Conservation (phyloP, 2,329 filamentous ascomycete genomes). For the Talaromyces sp. region DNA sequence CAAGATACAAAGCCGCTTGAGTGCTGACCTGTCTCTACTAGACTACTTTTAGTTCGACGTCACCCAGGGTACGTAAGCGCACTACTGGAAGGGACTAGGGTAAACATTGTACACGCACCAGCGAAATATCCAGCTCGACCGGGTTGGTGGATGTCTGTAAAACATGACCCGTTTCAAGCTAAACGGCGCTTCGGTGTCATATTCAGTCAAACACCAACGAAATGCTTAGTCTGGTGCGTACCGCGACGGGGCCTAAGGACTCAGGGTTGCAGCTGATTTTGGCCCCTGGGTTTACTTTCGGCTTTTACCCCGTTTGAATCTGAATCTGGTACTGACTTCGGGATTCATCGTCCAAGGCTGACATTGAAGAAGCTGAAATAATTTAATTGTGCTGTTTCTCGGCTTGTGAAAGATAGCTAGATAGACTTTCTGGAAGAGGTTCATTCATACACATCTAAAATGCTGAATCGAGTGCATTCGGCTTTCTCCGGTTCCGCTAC, state of each 20-base stretch:
- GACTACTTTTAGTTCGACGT: background rate
- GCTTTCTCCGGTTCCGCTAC: background rate
- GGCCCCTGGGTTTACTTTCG: background rate
- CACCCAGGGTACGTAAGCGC: background rate
- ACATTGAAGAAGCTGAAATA: background rate
- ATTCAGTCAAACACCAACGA: background rate
- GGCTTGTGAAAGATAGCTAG: background rate
- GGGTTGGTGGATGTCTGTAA: background rate
- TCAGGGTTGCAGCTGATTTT: conserved; percentile 14
- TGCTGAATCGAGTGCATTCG: background rate
- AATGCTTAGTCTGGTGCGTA: background rate
- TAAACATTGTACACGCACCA: background rate
- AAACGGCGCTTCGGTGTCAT: background rate
- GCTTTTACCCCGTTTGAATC: background rate
- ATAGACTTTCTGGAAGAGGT: too few relatives aligned
- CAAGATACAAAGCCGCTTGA: background rate
- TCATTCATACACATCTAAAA: background rate
- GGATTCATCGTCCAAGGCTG: background rate
- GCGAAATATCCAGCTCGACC: background rate
- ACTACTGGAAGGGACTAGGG: background rate
- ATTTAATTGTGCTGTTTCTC: too few relatives aligned
- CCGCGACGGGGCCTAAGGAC: background rate
- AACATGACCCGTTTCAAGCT: background rate
- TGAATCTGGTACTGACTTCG: background rate
- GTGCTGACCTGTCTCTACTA: background rate